These are phyloP conservation scores for Sapria himalayana DNA, from an alignment of 345 rosid species.

Conservation along the genomic window DNA sequence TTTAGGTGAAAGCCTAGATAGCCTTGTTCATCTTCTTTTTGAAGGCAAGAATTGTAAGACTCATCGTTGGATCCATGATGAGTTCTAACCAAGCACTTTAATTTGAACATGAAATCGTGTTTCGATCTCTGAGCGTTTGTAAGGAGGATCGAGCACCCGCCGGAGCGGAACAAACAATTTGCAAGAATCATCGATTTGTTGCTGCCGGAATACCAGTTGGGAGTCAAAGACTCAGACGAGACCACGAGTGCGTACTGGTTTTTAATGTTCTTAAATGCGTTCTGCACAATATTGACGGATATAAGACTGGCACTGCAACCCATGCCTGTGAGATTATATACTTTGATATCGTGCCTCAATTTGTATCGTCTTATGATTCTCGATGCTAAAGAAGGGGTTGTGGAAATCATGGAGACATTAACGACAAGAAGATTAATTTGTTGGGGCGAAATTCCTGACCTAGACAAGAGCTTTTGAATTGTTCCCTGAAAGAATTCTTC, in stretches of 20 bases:
- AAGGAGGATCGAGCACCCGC: constrained; percentile 17
- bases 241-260: constrained; percentile 13
- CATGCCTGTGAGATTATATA: constrained; percentile 22
- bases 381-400: constrained; percentile 12
- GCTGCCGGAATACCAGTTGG: constrained; percentile 15
- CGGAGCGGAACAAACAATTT: constrained; percentile 18
- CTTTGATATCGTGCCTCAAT: constrained; percentile 13
- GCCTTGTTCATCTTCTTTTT: constrained; percentile 12
- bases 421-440: constrained; percentile 14
- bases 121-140: constrained; percentile 10
- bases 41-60: constrained; percentile 12
- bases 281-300: constrained; percentile 10
- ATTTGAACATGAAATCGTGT: constrained; percentile 8
- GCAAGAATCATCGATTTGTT: constrained; percentile 18
- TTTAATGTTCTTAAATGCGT: constrained; percentile 11
- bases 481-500: constrained; percentile 8
- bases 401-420: constrained; percentile 9
- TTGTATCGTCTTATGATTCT: constrained; percentile 13
- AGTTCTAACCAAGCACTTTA: constrained; percentile 14
- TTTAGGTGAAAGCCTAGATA: constrained; percentile 9
- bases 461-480: constrained; percentile 11
- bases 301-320: constrained; percentile 22
- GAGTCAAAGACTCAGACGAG: constrained; percentile 14
- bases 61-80: constrained; percentile 13
- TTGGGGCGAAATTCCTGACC: constrained; percentile 8